Evolutionary conservation across 768 basidiomycete genomes (phyloP), one percentile per base, ranked within the genome.

Genomic region (Hygrophoropsis aurantiaca): DNA sequence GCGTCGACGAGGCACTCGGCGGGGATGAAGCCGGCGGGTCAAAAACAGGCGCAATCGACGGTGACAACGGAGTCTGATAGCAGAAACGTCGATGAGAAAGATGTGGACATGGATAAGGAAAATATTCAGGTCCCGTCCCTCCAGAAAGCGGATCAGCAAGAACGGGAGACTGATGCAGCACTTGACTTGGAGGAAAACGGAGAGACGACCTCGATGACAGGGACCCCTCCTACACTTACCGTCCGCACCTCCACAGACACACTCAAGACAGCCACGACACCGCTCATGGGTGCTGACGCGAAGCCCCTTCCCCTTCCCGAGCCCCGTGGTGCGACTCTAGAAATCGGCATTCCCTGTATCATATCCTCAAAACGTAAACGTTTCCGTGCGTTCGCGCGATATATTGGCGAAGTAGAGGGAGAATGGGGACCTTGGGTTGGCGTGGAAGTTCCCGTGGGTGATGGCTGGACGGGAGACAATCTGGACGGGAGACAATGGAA

Each of bases 301-400:
- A 59, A 56, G 2, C 56, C 66, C 16, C 53, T 66, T 34, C 53
- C 53, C 6, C 56, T 54, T 4, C 30, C 53, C 15, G 51, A 51
- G 4, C 79, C 81, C 10, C 71, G 71, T 16, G 90, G 91, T 1
- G 82, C 84, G 3, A 87, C 83, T 10, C 79, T 94, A 27, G 85
- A 89, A 27, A 82, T 93, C 21, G 91, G 91, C 8, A 94, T 94
- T 26, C 90, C 92, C 0, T 94, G 92, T 68, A 91, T 94, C 62
- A 87, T 94, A 52, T 80, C 88, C 3, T 86, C 84, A 34, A 87
- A 89, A 61, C 78, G 87, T 30, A 84, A 85, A 52, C 79, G 90
- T 8, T 91, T 94, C 76, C 84, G 87, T 41, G 92, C 92, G 1
- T 86, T 82, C 58, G 92, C 90, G 18, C 73, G 91, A 4, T 94